Evolutionary conservation across 495 filamentous ascomycete genomes (phyloP).

Genomic region (Penicillium ochrochloron): DNA sequence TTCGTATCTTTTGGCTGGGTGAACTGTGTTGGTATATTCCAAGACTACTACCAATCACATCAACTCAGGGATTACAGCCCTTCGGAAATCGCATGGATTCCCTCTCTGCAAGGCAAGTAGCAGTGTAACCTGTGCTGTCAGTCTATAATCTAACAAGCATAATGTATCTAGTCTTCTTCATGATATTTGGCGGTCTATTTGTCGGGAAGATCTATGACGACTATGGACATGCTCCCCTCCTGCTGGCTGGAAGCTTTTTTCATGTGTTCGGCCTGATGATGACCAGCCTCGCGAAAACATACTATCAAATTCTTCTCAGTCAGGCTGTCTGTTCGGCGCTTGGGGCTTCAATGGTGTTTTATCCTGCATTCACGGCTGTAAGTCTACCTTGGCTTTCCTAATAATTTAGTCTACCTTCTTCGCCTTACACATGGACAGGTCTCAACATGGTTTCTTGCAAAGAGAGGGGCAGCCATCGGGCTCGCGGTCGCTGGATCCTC

Average conservation of each 20-base stretch:
- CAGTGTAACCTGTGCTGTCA: neutral
- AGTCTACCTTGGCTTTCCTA: neutral
- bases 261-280: conserved; percentile 32
- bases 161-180: conserved; percentile 29
- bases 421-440: no score
- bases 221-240: conserved; percentile 20
- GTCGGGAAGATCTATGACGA: conserved; percentile 27
- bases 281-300: conserved; percentile 50
- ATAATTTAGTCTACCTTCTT: no score
- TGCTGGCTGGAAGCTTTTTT: conserved; percentile 16
- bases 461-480: conserved; percentile 11
- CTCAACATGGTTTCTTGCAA: no score
- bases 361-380: conserved; percentile 10
- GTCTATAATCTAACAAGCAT: neutral
- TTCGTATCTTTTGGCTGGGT: conserved; percentile 64
- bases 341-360: conserved; percentile 18
- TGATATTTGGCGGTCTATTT: conserved; percentile 37
- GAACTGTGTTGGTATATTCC: conserved; percentile 60
- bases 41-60: conserved; percentile 49
- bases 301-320: conserved; percentile 67
- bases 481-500: conserved; percentile 27
- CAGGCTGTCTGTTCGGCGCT: conserved; percentile 40
- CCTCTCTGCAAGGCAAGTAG: conserved; percentile 31
- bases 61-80: conserved; percentile 36
- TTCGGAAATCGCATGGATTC: conserved; percentile 46